phyloP scores from a whole-genome alignment of 148 eudicot species.

The Amaranthus palmeri region DNA sequence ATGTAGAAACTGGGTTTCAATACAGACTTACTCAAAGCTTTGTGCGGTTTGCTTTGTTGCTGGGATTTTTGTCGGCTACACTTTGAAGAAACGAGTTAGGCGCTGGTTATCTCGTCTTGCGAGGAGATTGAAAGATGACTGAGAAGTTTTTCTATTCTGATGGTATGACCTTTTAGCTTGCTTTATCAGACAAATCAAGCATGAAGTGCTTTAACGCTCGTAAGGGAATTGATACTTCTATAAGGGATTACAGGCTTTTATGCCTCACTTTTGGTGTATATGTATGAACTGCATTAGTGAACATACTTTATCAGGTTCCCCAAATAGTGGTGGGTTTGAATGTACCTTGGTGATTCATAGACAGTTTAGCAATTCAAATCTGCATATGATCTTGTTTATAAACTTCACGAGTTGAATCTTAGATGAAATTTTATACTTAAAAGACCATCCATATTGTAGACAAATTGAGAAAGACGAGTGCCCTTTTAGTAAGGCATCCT shows the following conservation, averaged over 20 bases:
- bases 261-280: constrained; percentile 4
- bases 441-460: too few relatives aligned
- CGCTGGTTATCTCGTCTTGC: constrained; percentile 65
- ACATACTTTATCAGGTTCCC: neutral
- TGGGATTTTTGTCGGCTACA: constrained; percentile 76
- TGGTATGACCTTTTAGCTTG: neutral
- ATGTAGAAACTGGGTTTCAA: constrained; percentile 54
- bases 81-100: constrained; percentile 66
- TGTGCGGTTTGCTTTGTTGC: constrained; percentile 69
- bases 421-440: neutral
- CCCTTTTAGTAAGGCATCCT: too few relatives aligned
- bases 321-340: neutral
- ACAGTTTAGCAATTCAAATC: neutral
- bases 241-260: neutral
- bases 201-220: neutral
- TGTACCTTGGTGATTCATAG: neutral
- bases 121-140: constrained; percentile 60
- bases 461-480: too few relatives aligned
- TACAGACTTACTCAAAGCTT: constrained; percentile 81
- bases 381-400: neutral
- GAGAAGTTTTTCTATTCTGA: constrained; percentile 7
- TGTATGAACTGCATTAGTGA: neutral
- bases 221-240: neutral
- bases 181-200: neutral
- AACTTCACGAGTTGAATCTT: neutral